A percentile compares a stretch with the other conserved stretches of the same genome.
These are phyloP conservation scores for Eucalyptus sideroxylon DNA, from an alignment of 345 rosid species.

Conservation along the genomic window DNA sequence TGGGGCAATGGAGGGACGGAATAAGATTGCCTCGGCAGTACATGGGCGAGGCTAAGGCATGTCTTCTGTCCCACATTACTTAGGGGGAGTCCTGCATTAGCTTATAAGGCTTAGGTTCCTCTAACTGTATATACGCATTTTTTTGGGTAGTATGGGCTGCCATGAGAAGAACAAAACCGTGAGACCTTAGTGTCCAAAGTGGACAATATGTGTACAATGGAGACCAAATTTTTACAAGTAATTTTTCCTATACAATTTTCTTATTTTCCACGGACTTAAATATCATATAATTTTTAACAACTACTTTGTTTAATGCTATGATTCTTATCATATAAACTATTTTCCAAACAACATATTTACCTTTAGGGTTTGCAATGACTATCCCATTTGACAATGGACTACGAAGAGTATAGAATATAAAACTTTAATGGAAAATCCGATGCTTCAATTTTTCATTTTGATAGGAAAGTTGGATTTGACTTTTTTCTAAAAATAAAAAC, in stretches of 20 bases:
- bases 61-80: too few species aligned
- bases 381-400: neutral
- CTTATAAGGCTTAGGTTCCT: too few species aligned
- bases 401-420: neutral
- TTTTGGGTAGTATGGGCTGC: too few species aligned
- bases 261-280: neutral
- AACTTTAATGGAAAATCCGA: neutral
- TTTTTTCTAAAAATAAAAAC: neutral
- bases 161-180: too few species aligned
- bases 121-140: too few species aligned
- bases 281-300: neutral
- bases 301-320: neutral
- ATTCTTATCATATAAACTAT: neutral
- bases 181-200: too few species aligned
- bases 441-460: neutral
- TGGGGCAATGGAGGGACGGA: too few species aligned
- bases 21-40: too few species aligned
- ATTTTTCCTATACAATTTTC: neutral
- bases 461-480: neutral
- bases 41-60: too few species aligned
- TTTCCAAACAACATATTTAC: neutral
- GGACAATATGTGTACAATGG: too few species aligned
- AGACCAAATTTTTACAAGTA: fast-evolving
- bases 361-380: neutral
- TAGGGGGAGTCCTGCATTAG: too few species aligned